Percentiles rank a stretch among this genome's conserved stretches.
Conservation (phyloP, 2,329 filamentous ascomycete species). For the Coniochaeta prunicola region DNA sequence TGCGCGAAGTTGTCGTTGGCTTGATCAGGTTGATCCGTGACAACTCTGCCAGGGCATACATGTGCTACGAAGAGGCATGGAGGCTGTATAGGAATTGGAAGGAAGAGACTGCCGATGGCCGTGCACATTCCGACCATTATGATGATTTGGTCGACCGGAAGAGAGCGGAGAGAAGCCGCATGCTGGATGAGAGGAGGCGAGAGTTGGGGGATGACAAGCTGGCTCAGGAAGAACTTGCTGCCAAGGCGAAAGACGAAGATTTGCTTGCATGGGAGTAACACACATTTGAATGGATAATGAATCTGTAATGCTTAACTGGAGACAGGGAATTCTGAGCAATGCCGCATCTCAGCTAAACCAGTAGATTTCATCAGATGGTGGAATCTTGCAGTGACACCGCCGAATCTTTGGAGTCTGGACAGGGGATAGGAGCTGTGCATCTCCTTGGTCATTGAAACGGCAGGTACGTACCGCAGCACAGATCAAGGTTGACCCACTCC, state of each 20-base stretch:
- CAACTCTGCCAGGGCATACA: background rate
- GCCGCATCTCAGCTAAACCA: too few species aligned
- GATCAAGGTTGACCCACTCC: background rate
- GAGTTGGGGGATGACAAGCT: background rate
- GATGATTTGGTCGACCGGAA: slow-evolving; percentile 1
- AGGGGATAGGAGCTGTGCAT: too few species aligned
- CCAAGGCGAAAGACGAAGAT: background rate
- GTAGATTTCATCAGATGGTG: too few species aligned
- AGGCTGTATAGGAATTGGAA: background rate
- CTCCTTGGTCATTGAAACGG: too few species aligned
- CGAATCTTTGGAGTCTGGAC: too few species aligned
- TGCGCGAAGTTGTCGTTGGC: background rate
- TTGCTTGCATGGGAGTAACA: background rate
- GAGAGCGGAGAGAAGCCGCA: background rate
- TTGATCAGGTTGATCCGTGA: background rate
- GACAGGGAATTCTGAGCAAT: too few species aligned
- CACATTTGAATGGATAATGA: background rate
- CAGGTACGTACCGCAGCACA: too few species aligned
- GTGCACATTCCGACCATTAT: background rate
- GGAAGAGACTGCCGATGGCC: background rate
- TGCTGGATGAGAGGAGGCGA: background rate
- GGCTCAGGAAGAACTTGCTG: background rate
- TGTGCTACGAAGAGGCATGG: background rate
- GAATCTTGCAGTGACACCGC: too few species aligned
- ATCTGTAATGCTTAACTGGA: background rate